Conservation (phyloP, 1,139 yeast genomes). For the Pneumocystis carinii region DNA sequence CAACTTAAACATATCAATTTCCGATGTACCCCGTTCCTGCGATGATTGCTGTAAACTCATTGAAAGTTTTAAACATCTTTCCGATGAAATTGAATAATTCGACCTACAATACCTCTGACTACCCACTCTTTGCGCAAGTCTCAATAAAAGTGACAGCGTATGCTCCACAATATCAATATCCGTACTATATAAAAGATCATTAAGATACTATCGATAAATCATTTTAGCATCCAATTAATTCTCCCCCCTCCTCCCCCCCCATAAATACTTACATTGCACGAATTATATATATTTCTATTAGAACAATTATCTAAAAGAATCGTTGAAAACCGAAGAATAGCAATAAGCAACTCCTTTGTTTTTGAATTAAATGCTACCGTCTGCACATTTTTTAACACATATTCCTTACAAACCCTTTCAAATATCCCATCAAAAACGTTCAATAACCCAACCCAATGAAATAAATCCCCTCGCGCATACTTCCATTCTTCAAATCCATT, state of each 20-base stretch:
- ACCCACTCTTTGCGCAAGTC: conserved; percentile 38
- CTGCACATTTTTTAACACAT: conserved; percentile 31
- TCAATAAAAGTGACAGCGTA: conserved; percentile 49
- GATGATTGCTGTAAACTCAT: conserved; percentile 8
- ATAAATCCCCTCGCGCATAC: conserved; percentile 56
- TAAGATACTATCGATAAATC: conserved; percentile 35
- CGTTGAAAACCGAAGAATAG: conserved; percentile 48
- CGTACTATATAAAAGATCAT: conserved; percentile 44
- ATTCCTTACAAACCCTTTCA: conserved; percentile 38
- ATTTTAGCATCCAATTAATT: background rate
- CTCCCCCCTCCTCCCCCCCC: too few relatives aligned
- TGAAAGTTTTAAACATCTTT: conserved; percentile 9
- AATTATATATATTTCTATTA: conserved; percentile 45
- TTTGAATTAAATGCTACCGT: conserved; percentile 13
- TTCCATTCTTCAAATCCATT: conserved; percentile 32
- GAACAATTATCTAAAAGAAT: conserved; percentile 55
- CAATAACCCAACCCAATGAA: conserved; percentile 63
- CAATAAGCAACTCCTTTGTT: conserved; percentile 37
- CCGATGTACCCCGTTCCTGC: conserved; percentile 1
- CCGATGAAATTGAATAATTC: conserved; percentile 9
- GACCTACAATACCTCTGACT: conserved; percentile 12
- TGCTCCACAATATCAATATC: conserved; percentile 35
- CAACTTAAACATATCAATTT: background rate
- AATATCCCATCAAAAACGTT: conserved; percentile 60
- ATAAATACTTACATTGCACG: conserved; percentile 34